Evolutionary conservation across 768 basidiomycete species (phyloP).

Genomic region (Clathrus columnatus): DNA sequence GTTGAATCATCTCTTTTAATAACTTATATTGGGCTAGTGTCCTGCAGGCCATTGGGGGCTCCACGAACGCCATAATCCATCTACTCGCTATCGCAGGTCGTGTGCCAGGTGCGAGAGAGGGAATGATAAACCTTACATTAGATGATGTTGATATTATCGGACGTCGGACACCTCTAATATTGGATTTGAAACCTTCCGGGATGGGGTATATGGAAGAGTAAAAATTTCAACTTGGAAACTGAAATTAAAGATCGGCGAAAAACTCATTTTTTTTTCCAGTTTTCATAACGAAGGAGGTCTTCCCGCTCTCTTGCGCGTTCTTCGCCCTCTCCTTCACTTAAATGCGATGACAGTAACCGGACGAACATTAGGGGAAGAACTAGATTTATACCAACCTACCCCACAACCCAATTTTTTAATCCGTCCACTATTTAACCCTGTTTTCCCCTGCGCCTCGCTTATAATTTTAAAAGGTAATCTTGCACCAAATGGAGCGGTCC

Average conservation of each 20-base stretch:
- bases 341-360: slow-evolving; percentile 15
- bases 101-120: slow-evolving; percentile 1
- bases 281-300: slow-evolving; percentile 16
- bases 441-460: slow-evolving; percentile 13
- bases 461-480: slow-evolving; percentile 14
- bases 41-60: slow-evolving; percentile 16
- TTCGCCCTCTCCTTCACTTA: slow-evolving; percentile 10
- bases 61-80: slow-evolving; percentile 16
- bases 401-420: slow-evolving; percentile 7
- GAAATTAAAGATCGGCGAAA: not conserved
- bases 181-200: slow-evolving; percentile 16
- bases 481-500: slow-evolving; percentile 13
- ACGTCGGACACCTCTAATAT: slow-evolving; percentile 11
- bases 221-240: not conserved
- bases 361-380: slow-evolving; percentile 13
- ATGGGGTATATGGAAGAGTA: slow-evolving; percentile 15
- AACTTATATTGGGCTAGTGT: slow-evolving; percentile 1
- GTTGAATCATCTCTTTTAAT: not conserved
- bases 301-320: slow-evolving; percentile 10
- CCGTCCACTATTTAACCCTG: slow-evolving; percentile 10
- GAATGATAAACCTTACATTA: slow-evolving; percentile 6
- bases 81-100: slow-evolving; percentile 15
- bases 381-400: slow-evolving; percentile 7
- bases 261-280: not conserved
- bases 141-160: slow-evolving; percentile 15